Base-by-base conservation (phyloP, 768 basidiomycete genomes). In the Amanita jacksonii region DNA sequence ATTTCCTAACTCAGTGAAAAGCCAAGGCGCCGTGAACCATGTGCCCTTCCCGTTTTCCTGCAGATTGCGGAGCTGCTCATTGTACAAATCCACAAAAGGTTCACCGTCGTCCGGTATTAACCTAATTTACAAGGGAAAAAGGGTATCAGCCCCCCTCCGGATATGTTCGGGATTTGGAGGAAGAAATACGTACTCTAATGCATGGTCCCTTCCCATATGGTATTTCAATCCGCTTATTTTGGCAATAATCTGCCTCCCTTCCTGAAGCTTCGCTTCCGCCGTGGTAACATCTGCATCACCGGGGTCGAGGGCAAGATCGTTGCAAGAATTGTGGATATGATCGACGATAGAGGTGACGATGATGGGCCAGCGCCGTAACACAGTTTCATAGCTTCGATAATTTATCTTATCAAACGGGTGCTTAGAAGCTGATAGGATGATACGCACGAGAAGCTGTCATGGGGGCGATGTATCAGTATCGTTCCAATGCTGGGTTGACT, bases 21-120 rank as follows among this genome's bases (percentile, higher is more conserved):
- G 71, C 94, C 94, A 99, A 1, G 92, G 89, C 4, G 87, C 79
- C 6, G 77, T 85, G 57, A 89, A 91, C 94, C 94, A 99, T 0
- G 83, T 85, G 48, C 80, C 72, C 53, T 70, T 67, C 3, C 61
- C 58, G 1, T 67, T 57, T 20, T 65, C 59, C 0, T 64, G 63
- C 1, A 86, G 69, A 0, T 61, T 58, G 4, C 59, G 59, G 9
- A 99, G 67, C 49, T 90, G 82, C 0, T 63, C 53, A 51, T 99
- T 97, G 65, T 91, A 98, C n/a, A 70, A 62, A 0, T 76, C 69
- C 4, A 77, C 65, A 41, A 77, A 70, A n/a, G 76, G 57, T 37
- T 83, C 87, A 1, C 84, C 84, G 52, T 96, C 93, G 5, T 76
- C 64, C n/a, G 72, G 66, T 39, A 96, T 79, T 2, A 63, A 69